Conservation (phyloP, 2,329 filamentous ascomycete species). For the Emericellopsis atlantica region DNA sequence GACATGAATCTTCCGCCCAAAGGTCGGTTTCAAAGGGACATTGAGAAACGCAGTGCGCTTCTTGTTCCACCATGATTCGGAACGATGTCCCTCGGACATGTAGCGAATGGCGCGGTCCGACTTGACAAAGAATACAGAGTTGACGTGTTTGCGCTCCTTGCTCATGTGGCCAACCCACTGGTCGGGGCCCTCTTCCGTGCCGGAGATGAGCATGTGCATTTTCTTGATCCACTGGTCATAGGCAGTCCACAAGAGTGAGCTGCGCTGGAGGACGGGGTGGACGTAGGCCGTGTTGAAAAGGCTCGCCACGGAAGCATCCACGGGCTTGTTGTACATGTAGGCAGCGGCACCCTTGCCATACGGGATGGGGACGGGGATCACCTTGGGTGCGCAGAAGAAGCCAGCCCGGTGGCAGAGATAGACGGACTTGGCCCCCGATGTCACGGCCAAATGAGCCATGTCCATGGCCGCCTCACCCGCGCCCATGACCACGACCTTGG, state of each 20-base stretch:
- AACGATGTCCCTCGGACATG: conserved; percentile 22
- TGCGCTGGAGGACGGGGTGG: conserved; percentile 30
- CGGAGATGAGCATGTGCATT: conserved; percentile 28
- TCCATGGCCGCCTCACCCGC: conserved; percentile 31
- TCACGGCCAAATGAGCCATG: conserved; percentile 26
- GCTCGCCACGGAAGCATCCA: conserved; percentile 31
- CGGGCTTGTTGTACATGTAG: conserved; percentile 24
- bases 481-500: conserved; percentile 27
- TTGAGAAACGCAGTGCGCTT: conserved; percentile 24
- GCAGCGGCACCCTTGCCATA: not conserved
- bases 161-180: conserved; percentile 34
- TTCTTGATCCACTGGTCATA: conserved; percentile 31
- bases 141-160: conserved; percentile 18
- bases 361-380: not conserved
- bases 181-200: conserved; percentile 30
- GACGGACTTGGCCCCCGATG: conserved; percentile 22
- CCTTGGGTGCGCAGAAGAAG: conserved; percentile 8
- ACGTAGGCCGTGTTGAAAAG: conserved; percentile 39
- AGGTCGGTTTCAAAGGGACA: conserved; percentile 22
- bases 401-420: conserved; percentile 28
- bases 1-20: conserved; percentile 27
- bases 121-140: conserved; percentile 28
- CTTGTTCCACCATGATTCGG: conserved; percentile 16
- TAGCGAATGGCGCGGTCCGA: conserved; percentile 29
- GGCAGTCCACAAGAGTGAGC: conserved; percentile 26